Evolutionary conservation across 1,284 basidiomycete genomes (phyloP), one percentile per base, ranked within the genome.

Genomic region (Ceratobasidium sp.): DNA sequence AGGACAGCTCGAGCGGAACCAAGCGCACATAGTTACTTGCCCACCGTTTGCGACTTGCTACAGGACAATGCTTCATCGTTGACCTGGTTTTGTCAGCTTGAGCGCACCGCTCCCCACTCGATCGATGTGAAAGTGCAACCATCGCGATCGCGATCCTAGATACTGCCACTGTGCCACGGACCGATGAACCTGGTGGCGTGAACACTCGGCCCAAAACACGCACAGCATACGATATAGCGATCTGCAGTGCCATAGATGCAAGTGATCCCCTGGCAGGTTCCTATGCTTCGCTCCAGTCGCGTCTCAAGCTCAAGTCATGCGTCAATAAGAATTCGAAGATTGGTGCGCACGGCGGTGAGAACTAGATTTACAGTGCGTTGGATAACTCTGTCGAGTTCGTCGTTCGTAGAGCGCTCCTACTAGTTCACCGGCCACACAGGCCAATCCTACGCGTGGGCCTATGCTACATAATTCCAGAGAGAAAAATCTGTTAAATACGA

Each of bases 391-490:
- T 87, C 83, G 35, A 94, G 83, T 2, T 88, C 88, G 75, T 91
- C 88, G 80, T 18, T 87, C 84, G 78, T 92, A 89, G 63, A 93
- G 90, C 16, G 83, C 85, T 76, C 88, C 87, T 28, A 93, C 82
- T 50, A 93, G 80, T 78, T 94, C 92, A 58, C 88, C 89, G 26
- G 89, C 87, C 76, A 94, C 89, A 9, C 84, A 84, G 0, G 88
- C 88, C 52, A 91, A 82, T 2, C 86, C 87, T 50, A 80, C 0
- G 89, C 90, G 79, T 93, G 90, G 11, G 87, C 79, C 78, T 94
- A 91, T 1, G 87, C 87, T n/a, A 58, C 67, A 41, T 61, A 38
- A 30, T 46, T 50, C 26, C 61, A n/a, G 30, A 63, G 1, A 87
- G 86, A 6, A 85, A 83, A 18, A 85, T 81, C 16, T 87, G 83